Base-by-base conservation (phyloP, 176 grass and related monocot species). In the Eragrostis nindensis region DNA sequence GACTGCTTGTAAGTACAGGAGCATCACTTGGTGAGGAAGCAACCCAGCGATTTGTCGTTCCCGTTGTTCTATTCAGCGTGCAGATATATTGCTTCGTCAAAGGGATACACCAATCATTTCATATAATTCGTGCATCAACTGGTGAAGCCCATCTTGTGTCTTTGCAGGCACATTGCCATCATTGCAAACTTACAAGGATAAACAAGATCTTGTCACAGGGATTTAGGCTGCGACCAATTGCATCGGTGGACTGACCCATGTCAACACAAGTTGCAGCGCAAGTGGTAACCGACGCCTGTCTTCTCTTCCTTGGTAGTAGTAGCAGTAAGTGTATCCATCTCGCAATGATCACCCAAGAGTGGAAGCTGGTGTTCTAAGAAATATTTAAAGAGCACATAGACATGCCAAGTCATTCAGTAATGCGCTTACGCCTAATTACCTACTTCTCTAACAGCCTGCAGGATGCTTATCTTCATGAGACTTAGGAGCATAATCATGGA, bases 1-100 rank as follows among this genome's bases (percentile, higher is more conserved):
- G 73, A 70, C 21, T 36, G 32, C 32, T 60, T 45, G 44, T 41
- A 40, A 74, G 77, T 68, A 82, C 27, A 63, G 9, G 77, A 68
- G 81, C 80, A 88, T 94, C 91, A 86, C 88, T 83, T 90, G 73
- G 52, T 62, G 68, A 86, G 63, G 67, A 90, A 90, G 85, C 85
- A 78, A 79, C 60, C 41, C 29, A 40, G 14, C 81, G 47, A 55
- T 24, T 56, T 66, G 45, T 24, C 46, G 8, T 39, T 40, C 68
- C 62, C 21, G 47, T 69, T 68, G 21, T 45, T 24, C 39, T 71
- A 39, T 39, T 59, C 11, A 56, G 36, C 22, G 44, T 73, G 75
- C 68, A 73, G 26, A 41, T 12, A 65, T 40, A 27, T 13, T 80
- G 68, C 36, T 44, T 38, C 43, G 57, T 52, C 43, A 45, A 71